Percentiles rank a stretch among this genome's conserved stretches.
phyloP scores from a whole-genome alignment of 2,329 filamentous ascomycete species.

The Microascus cirrosus region DNA sequence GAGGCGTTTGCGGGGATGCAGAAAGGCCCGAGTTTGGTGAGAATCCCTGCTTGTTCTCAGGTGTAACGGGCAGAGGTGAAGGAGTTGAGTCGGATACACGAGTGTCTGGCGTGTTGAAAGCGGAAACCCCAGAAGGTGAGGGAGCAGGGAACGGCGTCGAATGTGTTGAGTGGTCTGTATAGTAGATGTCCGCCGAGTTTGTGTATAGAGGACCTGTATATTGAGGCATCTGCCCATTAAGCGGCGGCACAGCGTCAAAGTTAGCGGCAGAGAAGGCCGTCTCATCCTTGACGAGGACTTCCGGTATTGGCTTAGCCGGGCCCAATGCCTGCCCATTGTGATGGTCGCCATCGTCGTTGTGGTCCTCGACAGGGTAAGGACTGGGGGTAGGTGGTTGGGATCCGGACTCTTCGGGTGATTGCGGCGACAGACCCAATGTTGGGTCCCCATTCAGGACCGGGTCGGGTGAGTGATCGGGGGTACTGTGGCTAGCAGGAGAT shows the following conservation, averaged over 20 bases:
- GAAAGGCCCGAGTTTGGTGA: slow-evolving; percentile 16
- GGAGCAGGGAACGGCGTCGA: slow-evolving; percentile 28
- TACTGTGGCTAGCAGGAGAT: neutral
- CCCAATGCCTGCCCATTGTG: slow-evolving; percentile 2
- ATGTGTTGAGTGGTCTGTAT: slow-evolving; percentile 23
- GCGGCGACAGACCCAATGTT: neutral
- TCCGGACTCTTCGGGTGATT: slow-evolving; percentile 1
- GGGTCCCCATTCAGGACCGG: neutral
- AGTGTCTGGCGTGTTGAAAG: slow-evolving; percentile 34
- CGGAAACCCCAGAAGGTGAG: slow-evolving; percentile 26
- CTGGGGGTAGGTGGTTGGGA: neutral
- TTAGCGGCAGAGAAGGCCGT: neutral
- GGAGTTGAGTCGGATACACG: slow-evolving; percentile 27
- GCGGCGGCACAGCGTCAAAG: slow-evolving; percentile 7
- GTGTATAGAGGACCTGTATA: slow-evolving; percentile 6
- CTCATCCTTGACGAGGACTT: slow-evolving; percentile 2
- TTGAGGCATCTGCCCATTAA: slow-evolving; percentile 9
- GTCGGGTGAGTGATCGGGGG: neutral
- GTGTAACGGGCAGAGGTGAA: slow-evolving; percentile 25
- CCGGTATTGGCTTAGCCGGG: slow-evolving; percentile 1
- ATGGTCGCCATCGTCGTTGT: slow-evolving; percentile 5
- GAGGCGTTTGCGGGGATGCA: slow-evolving; percentile 6
- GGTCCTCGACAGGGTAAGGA: neutral
- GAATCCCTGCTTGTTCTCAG: slow-evolving; percentile 23
- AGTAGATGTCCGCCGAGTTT: slow-evolving; percentile 9